phyloP scores from a whole-genome alignment of 2,329 filamentous ascomycete genomes.

The Aspergillus fijiensis region DNA sequence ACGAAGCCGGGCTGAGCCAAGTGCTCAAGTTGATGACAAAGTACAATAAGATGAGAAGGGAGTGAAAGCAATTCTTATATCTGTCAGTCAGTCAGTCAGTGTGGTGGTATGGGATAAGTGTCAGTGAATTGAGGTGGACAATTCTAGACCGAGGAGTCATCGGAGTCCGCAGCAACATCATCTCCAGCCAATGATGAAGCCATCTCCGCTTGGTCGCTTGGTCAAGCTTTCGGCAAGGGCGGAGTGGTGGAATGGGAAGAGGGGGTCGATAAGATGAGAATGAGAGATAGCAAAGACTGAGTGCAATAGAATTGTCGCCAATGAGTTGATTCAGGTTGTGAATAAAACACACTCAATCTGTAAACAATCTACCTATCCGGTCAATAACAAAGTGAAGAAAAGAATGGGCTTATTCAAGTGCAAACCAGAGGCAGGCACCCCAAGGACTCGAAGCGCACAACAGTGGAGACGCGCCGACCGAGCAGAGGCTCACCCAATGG shows the following conservation, averaged over 20 bases:
- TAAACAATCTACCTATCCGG: too few species aligned
- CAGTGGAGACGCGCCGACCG: neutral
- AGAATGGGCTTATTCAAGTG: too few species aligned
- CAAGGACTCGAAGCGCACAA: neutral
- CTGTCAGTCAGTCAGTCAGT: too few species aligned
- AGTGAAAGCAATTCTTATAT: too few species aligned
- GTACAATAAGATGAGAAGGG: too few species aligned
- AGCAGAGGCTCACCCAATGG: neutral
- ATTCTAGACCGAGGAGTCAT: neutral
- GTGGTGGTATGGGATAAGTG: too few species aligned
- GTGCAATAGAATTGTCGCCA: neutral
- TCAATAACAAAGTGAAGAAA: too few species aligned
- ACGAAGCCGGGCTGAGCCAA: neutral
- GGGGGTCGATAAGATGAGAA: neutral
- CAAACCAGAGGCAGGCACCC: neutral
- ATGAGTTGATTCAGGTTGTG: neutral
- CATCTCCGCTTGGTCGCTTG: neutral
- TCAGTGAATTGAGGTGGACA: neutral
- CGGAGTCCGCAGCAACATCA: neutral
- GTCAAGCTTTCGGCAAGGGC: constrained; percentile 9
- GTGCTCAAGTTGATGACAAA: neutral
- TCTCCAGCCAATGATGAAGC: neutral
- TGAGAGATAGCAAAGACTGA: neutral
- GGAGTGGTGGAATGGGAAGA: neutral
- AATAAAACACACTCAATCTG: too few species aligned